Conservation (phyloP, 345 rosid genomes). For the Syzygium grande region DNA sequence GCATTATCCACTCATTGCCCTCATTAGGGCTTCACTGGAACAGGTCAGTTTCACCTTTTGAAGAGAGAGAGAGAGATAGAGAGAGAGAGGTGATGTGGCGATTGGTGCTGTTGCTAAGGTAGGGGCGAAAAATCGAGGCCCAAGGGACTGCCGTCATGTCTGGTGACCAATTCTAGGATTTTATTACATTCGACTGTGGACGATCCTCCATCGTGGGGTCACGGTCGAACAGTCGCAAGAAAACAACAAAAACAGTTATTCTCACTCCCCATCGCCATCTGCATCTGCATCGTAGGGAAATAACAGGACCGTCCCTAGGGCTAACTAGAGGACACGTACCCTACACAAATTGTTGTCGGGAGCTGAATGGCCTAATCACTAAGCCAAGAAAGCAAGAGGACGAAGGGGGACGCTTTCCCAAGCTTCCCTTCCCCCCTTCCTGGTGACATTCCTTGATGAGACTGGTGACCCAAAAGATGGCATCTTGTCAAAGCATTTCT, state of each 20-base stretch:
- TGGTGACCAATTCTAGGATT: background rate
- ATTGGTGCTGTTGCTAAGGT: background rate
- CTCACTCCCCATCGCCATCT: background rate
- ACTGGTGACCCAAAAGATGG: background rate
- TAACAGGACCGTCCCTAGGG: background rate
- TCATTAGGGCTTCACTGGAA: background rate
- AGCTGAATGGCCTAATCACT: background rate
- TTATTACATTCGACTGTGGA: background rate
- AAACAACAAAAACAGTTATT: background rate
- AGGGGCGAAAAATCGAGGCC: background rate
- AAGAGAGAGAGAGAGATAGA: background rate
- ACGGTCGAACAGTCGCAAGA: background rate
- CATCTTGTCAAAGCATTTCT: background rate
- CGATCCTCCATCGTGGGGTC: background rate
- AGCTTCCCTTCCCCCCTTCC: background rate
- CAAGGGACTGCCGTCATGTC: background rate
- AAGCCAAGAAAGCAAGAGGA: background rate
- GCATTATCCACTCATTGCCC: background rate
- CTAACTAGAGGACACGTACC: background rate
- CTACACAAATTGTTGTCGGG: background rate
- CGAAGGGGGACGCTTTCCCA: background rate
- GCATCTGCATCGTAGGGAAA: background rate
- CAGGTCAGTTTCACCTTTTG: background rate
- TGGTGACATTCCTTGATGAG: background rate
- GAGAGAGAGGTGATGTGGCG: background rate